These are phyloP conservation scores for Alternaria tenuissima DNA, from an alignment of 2,329 filamentous ascomycete genomes.

Conservation along the genomic window DNA sequence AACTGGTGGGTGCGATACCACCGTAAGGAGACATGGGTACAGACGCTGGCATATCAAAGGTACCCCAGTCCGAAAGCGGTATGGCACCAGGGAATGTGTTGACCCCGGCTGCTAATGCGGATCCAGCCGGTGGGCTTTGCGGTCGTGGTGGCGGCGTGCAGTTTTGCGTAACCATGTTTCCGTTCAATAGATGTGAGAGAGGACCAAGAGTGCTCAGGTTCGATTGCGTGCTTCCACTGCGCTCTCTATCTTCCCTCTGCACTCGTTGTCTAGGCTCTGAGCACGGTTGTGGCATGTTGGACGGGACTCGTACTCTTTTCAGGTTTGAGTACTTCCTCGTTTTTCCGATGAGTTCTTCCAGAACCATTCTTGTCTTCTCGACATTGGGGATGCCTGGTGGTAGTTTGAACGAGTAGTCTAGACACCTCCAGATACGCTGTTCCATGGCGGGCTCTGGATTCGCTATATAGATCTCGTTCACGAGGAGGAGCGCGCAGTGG, in stretches of 20 bases:
- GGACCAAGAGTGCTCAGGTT: background rate
- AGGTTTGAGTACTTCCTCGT: slow-evolving; percentile 67
- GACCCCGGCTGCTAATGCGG: slow-evolving; percentile 5
- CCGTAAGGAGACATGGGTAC: background rate
- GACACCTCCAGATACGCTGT: slow-evolving; percentile 72
- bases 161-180: slow-evolving; percentile 3
- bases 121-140: background rate
- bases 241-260: slow-evolving; percentile 9
- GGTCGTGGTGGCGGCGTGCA: slow-evolving; percentile 11
- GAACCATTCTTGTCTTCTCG: slow-evolving; percentile 67
- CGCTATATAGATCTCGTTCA: slow-evolving; percentile 71
- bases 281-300: slow-evolving; percentile 49
- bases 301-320: slow-evolving; percentile 65
- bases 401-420: slow-evolving; percentile 76
- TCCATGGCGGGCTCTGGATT: slow-evolving; percentile 65
- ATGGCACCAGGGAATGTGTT: slow-evolving; percentile 33
- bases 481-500: slow-evolving; percentile 72
- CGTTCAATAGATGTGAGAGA: slow-evolving; percentile 4
- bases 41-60: slow-evolving; percentile 25
- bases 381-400: slow-evolving; percentile 61
- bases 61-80: slow-evolving; percentile 38
- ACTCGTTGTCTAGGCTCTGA: slow-evolving; percentile 36
- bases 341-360: slow-evolving; percentile 69
- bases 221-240: slow-evolving; percentile 15
- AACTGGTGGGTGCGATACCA: slow-evolving; percentile 1